Conservation (phyloP, 805 yeast species). For the Spathaspora passalidarum region DNA sequence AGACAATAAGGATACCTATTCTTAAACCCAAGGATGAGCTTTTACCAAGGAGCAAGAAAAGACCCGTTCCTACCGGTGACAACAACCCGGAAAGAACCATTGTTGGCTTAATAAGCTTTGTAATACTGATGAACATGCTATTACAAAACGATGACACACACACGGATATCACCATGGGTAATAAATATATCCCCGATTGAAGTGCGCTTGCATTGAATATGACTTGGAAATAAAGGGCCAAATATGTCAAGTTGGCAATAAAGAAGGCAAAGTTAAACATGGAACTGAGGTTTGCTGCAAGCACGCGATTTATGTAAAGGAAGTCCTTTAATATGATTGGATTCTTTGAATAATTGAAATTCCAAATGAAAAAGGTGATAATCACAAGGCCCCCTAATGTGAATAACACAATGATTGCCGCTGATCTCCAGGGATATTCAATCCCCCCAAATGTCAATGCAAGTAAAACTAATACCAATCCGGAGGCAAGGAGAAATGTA, state of each 20-base stretch:
- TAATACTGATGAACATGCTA: slow-evolving; percentile 28
- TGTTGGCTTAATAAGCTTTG: slow-evolving; percentile 29
- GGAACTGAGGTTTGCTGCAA: slow-evolving; percentile 35
- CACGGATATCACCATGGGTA: slow-evolving; percentile 34
- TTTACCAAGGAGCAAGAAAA: slow-evolving; percentile 25
- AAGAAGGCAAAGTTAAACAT: slow-evolving; percentile 38
- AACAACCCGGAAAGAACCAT: slow-evolving; percentile 27
- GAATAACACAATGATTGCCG: slow-evolving; percentile 49
- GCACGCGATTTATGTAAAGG: slow-evolving; percentile 31
- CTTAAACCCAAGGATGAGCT: slow-evolving; percentile 18
- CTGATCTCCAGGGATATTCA: slow-evolving; percentile 51
- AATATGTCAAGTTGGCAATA: slow-evolving; percentile 31
- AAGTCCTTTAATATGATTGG: slow-evolving; percentile 48
- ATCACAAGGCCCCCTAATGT: slow-evolving; percentile 42
- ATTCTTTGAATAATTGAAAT: slow-evolving; percentile 37
- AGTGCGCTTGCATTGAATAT: slow-evolving; percentile 31
- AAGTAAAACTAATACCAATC: slow-evolving; percentile 43
- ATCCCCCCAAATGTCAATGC: slow-evolving; percentile 57
- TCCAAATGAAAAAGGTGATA: slow-evolving; percentile 35
- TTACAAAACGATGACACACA: slow-evolving; percentile 28
- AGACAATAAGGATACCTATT: slow-evolving; percentile 32
- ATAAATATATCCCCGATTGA: slow-evolving; percentile 35
- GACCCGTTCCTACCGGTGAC: slow-evolving; percentile 33
- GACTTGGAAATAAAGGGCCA: slow-evolving; percentile 40
- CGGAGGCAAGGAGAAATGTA: slow-evolving; percentile 38